Conservation (phyloP, 73 alveolate genomes). For the Tetrahymena thermophila region DNA sequence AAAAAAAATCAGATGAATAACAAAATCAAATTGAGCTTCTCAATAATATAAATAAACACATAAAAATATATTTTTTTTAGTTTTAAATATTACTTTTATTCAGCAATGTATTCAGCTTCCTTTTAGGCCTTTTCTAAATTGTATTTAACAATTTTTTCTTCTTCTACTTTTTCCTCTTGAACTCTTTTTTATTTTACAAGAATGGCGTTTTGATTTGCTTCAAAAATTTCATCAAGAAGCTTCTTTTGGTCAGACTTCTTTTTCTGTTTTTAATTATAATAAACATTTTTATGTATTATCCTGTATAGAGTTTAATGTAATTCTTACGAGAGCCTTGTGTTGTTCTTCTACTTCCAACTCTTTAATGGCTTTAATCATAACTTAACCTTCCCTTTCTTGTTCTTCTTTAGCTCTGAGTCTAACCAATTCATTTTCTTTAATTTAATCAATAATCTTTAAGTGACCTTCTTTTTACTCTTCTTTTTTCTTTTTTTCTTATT, state of each 20-base stretch:
- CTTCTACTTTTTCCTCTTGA: constrained; percentile 72
- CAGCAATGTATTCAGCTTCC: constrained; percentile 73
- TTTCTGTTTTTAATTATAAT: not conserved
- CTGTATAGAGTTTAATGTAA: not conserved
- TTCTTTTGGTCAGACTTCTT: constrained; percentile 53
- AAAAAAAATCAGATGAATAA: not conserved
- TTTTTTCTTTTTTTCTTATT: constrained; percentile 53
- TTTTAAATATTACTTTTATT: constrained; percentile 13
- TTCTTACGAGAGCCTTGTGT: constrained; percentile 21
- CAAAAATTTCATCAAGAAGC: constrained; percentile 65
- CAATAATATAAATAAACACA: too few relatives aligned
- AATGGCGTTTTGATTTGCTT: constrained; percentile 64
- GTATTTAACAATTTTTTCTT: constrained; percentile 66
- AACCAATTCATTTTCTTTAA: constrained; percentile 71
- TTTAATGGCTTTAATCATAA: constrained; percentile 63
- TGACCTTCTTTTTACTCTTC: constrained; percentile 57
- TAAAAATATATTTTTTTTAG: too few relatives aligned
- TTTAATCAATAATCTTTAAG: constrained; percentile 62
- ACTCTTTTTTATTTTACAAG: constrained; percentile 59
- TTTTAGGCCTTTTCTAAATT: constrained; percentile 67
- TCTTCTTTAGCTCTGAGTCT: constrained; percentile 73
- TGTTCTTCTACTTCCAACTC: constrained; percentile 63
- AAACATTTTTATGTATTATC: not conserved
- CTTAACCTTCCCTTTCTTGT: constrained; percentile 68
- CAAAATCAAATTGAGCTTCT: not conserved